Base-by-base conservation (phyloP, 2,329 filamentous ascomycete genomes). In the Camillea tinctor region DNA sequence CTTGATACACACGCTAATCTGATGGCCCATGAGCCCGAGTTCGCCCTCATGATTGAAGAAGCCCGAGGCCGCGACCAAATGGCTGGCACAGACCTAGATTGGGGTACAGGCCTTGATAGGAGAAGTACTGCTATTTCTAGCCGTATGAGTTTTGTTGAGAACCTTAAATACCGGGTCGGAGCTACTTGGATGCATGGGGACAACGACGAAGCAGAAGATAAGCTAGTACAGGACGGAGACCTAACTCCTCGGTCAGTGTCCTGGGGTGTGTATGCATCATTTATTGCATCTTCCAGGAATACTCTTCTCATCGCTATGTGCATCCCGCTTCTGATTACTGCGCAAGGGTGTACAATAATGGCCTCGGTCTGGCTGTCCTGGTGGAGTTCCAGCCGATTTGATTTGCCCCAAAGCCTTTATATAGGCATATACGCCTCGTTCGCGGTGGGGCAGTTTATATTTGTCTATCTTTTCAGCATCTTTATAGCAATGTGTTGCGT, bases 311-410 rank as follows among this genome's bases (percentile, higher is more conserved):
- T 87, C 3, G 60, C 87, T 3, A 57, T 83, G 50, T 71, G 86
- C 1, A 76, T 88, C 15, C 71, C 83, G 20, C 68, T 87, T 36
- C 81, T 84, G 13, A 20, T 58, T 8, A 19, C 60, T 17, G 63
- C 60, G 0, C 86, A 89, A 68, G 84, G 83, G 17, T 78, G 83
- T 51, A 88, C 86, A 62, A 85, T 89, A 56, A 77, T 81, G 64
- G 88, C 85, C 15, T 86, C 82, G 60, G 71, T 89, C 60, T 90
- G 87, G 87, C 78, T 90, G 2, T 85, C 86, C 1, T 90, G 83
- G 76, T 90, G 87, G 87, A 87, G 84, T 2, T 86, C 84, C 1
- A 70, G 84, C 66, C 84, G 85, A 66, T 89, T 83, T 62, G 71
- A 82, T 58, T 76, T 79, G 0, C 73, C 74, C 5, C 84, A 81